These are phyloP conservation scores for Russula abietina DNA, from an alignment of 768 basidiomycete species.

Conservation along the genomic window DNA sequence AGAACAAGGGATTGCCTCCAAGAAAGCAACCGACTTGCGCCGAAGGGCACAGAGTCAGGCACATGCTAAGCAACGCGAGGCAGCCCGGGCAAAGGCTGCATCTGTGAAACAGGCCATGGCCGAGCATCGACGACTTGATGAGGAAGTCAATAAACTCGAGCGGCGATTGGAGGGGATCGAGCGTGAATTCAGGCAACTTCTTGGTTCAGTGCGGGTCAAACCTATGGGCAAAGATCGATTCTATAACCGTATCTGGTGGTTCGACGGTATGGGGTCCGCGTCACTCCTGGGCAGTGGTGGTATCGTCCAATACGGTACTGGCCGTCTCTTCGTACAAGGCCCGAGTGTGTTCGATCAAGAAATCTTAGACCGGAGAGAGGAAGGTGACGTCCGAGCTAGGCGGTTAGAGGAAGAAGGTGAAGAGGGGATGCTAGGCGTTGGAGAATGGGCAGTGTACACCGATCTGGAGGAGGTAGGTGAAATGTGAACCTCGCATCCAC, in stretches of 20 bases:
- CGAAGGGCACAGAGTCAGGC: slow-evolving; percentile 49
- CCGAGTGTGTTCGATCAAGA: slow-evolving; percentile 78
- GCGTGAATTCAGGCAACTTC: slow-evolving; percentile 86
- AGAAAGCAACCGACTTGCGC: slow-evolving; percentile 35
- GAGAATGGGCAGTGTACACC: slow-evolving; percentile 90
- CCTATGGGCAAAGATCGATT: slow-evolving; percentile 91
- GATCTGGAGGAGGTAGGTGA: slow-evolving; percentile 76
- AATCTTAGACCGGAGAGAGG: slow-evolving; percentile 54
- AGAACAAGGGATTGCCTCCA: slow-evolving; percentile 37
- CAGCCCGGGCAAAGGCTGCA: slow-evolving; percentile 68
- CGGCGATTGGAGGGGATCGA: slow-evolving; percentile 81
- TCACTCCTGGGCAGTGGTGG: slow-evolving; percentile 75
- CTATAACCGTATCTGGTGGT: slow-evolving; percentile 97
- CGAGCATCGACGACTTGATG: slow-evolving; percentile 78
- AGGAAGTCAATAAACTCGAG: slow-evolving; percentile 81
- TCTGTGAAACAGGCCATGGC: slow-evolving; percentile 76
- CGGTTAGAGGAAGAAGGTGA: slow-evolving; percentile 76
- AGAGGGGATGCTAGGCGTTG: slow-evolving; percentile 61
- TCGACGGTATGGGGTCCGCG: slow-evolving; percentile 89
- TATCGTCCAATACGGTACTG: slow-evolving; percentile 78
- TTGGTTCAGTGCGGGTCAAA: slow-evolving; percentile 79
- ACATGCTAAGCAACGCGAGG: slow-evolving; percentile 75
- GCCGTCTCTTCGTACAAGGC: slow-evolving; percentile 88
- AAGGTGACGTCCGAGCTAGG: slow-evolving; percentile 48
- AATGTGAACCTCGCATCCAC: not conserved